phyloP scores from a whole-genome alignment of 2,329 filamentous ascomycete genomes.

The Rhytidhysteron rufulum region DNA sequence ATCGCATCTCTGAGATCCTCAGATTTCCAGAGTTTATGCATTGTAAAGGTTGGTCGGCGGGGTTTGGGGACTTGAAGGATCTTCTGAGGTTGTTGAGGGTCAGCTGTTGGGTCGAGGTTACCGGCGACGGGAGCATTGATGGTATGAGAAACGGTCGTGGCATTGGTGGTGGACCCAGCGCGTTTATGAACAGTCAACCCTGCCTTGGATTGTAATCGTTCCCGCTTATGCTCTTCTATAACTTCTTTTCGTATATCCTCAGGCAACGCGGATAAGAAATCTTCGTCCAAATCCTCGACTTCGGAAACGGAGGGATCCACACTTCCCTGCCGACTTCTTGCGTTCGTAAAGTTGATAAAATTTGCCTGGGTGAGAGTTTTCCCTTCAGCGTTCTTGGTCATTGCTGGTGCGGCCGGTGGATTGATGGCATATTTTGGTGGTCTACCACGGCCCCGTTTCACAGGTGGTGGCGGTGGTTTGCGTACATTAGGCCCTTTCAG shows the following conservation, averaged over 20 bases:
- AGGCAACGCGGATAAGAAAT: conserved; percentile 78
- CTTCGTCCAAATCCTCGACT: conserved; percentile 39
- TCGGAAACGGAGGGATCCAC: neutral
- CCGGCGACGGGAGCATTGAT: no score
- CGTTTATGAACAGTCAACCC: no score
- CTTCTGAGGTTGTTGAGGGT: conserved; percentile 32
- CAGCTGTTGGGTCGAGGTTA: no score
- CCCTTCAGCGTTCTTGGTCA: conserved; percentile 22
- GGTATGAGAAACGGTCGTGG: no score
- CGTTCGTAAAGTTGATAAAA: conserved; percentile 2
- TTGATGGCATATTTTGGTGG: conserved; percentile 31
- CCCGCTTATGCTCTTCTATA: conserved; percentile 65
- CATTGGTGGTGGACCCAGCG: no score
- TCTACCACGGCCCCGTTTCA: conserved; percentile 63
- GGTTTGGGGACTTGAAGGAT: conserved; percentile 49
- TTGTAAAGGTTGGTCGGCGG: conserved; percentile 59
- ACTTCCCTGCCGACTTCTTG: neutral
- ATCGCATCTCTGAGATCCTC: conserved; percentile 71
- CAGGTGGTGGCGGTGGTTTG: conserved; percentile 50
- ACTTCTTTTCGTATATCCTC: conserved; percentile 77
- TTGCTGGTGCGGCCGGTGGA: conserved; percentile 25
- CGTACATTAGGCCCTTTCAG: conserved; percentile 48
- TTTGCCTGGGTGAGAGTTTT: conserved; percentile 2
- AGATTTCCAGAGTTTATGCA: conserved; percentile 50
- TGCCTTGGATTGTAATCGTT: conserved; percentile 51